phyloP scores from a whole-genome alignment of 2,329 filamentous ascomycete species.

The Colletotrichum limetticola region DNA sequence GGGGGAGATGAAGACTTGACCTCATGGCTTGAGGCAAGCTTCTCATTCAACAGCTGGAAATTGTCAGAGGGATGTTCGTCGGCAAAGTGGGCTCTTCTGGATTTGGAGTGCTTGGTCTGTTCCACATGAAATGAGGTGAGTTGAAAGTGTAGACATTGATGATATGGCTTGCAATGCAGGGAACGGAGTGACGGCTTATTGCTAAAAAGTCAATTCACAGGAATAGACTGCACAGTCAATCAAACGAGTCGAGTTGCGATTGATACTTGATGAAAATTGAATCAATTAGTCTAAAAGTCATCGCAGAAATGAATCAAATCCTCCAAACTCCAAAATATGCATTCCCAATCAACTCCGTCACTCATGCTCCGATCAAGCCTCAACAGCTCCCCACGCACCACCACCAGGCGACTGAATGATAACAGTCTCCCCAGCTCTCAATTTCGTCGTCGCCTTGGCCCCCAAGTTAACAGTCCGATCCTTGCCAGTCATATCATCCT shows the following conservation, averaged over 20 bases:
- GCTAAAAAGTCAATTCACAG: neutral
- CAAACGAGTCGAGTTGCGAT: neutral
- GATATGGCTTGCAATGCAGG: no score
- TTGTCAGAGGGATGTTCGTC: neutral
- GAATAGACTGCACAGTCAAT: neutral
- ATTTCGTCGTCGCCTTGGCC: conserved; percentile 35
- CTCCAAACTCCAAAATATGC: neutral
- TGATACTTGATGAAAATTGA: neutral
- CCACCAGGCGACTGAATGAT: conserved; percentile 35
- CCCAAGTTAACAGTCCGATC: conserved; percentile 42
- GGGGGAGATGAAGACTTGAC: no score
- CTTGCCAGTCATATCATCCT: conserved; percentile 42
- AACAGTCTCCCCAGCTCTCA: conserved; percentile 29
- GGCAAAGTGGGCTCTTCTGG: neutral
- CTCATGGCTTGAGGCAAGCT: no score
- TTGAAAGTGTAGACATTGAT: neutral
- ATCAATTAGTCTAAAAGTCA: neutral
- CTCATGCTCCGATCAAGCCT: neutral
- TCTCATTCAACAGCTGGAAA: no score
- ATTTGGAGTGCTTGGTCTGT: neutral
- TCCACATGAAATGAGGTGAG: neutral
- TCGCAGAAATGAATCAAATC: neutral
- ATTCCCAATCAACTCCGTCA: neutral
- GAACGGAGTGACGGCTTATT: neutral
- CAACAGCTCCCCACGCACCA: conserved; percentile 28